These are phyloP conservation scores for Sarocladiaceae sp. DNA, from an alignment of 2,329 filamentous ascomycete genomes.

Conservation along the genomic window DNA sequence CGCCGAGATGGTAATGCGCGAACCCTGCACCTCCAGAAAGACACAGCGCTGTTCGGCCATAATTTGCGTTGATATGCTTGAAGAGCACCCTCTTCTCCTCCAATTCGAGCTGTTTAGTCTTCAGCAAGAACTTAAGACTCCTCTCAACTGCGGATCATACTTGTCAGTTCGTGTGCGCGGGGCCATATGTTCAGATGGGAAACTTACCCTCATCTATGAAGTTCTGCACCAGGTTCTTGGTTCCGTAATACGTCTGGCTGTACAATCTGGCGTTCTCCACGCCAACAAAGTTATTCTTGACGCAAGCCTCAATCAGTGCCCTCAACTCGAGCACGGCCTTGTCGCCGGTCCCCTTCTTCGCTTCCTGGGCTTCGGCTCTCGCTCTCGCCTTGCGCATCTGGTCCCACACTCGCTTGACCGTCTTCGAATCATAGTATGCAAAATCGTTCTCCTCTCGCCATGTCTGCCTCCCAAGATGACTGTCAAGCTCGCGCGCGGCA, in stretches of 20 bases:
- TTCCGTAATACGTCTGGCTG: slow-evolving; percentile 94
- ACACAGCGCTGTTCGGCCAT: slow-evolving; percentile 85
- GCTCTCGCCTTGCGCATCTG: slow-evolving; percentile 64
- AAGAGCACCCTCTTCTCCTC: slow-evolving; percentile 78
- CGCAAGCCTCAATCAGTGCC: slow-evolving; percentile 75
- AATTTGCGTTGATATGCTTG: slow-evolving; percentile 85
- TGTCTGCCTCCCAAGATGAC: slow-evolving; percentile 68
- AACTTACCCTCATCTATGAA: slow-evolving; percentile 74
- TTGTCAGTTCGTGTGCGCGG: slow-evolving; percentile 8
- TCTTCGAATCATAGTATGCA: slow-evolving; percentile 83
- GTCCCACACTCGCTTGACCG: slow-evolving; percentile 67
- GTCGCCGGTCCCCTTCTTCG: slow-evolving; percentile 29
- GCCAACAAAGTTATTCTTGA: slow-evolving; percentile 96
- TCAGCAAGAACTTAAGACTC: slow-evolving; percentile 59
- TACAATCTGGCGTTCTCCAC: slow-evolving; percentile 93
- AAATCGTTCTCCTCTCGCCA: slow-evolving; percentile 77
- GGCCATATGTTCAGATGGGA: slow-evolving; percentile 6
- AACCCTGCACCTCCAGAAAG: slow-evolving; percentile 90
- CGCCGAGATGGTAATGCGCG: slow-evolving; percentile 94
- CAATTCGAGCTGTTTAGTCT: slow-evolving; percentile 58
- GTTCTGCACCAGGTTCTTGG: slow-evolving; percentile 87
- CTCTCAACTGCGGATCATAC: slow-evolving; percentile 47
- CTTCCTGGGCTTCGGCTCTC: slow-evolving; percentile 47
- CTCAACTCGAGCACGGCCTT: slow-evolving; percentile 69
- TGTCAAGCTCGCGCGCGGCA: slow-evolving; percentile 73